Evolutionary conservation across 2,329 filamentous ascomycete species (phyloP), one percentile per base, ranked within the genome.

Genomic region (Raffaelea arxii): DNA sequence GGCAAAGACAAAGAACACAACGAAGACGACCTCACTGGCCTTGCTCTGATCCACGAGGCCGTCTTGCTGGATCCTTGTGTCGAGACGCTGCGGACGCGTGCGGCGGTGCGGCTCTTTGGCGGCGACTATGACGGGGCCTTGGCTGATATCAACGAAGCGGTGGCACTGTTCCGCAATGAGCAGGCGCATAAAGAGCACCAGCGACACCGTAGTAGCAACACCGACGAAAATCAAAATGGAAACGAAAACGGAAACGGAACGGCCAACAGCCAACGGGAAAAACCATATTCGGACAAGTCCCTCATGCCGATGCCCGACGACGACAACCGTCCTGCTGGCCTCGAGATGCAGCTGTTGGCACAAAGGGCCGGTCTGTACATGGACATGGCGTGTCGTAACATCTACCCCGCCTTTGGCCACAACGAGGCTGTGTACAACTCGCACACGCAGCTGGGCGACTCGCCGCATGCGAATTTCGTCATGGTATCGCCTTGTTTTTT

Each of bases 321-420:
- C 35, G 35, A 6, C 35, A 21, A 30, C 9, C 27, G 27, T 9
- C 27, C 27, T 16, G 83, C 73, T 55, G 86, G 86, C 59, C 68
- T 90, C 52, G 82, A 87, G 59, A 71, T 75, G 41, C 87, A 92
- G 58, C 62, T 92, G 4, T 63, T 86, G 4, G 91, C 92, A 60
- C 83, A 90, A 54, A 77, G 87, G 40, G 87, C 80, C 1, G 77
- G 78, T 5, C 79, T 80, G 5, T 85, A 90, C 59, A 68, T 94
- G 30, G 77, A 76, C 4, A 71, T 88, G 56, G 85, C 87, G 12
- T 86, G 78, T 56, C 70, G 80, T 47, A 67, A 81, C 56, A 75
- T 89, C 38, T 65, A 75, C 48, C 64, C 65, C 18, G 77, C 82
- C 36, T 49, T 59, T 3, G 54, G 43, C 30, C 38, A 24, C 5